phyloP scores from a whole-genome alignment of 2,329 filamentous ascomycete genomes.

The Phialocephala subalpina region DNA sequence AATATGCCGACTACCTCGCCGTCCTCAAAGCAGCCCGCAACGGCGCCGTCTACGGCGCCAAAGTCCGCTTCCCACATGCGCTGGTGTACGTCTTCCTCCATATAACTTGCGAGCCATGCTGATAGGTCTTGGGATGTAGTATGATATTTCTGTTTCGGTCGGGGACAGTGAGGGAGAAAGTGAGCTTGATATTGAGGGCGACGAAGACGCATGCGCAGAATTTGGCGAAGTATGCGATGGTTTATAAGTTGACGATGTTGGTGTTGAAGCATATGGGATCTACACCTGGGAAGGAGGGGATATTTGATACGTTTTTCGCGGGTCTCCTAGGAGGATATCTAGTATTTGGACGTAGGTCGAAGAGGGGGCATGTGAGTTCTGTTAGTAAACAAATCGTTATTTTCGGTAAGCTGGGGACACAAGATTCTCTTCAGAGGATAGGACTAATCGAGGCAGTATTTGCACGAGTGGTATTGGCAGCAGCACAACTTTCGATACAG shows the following conservation, averaged over 20 bases:
- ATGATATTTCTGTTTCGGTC: constrained; percentile 98
- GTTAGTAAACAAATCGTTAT: constrained; percentile 98
- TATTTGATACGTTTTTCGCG: constrained; percentile 85
- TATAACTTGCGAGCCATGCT: neutral
- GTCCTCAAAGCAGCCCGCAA: constrained; percentile 94
- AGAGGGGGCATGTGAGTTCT: constrained; percentile 75
- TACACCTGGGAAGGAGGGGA: constrained; percentile 70
- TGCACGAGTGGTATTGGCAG: constrained; percentile 84
- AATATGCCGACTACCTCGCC: constrained; percentile 84
- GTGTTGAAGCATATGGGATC: constrained; percentile 70
- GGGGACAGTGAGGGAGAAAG: constrained; percentile 82
- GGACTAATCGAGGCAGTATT: constrained; percentile 64
- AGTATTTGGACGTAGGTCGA: constrained; percentile 78
- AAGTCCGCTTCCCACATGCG: constrained; percentile 98
- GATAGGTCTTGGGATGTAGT: constrained; percentile 49
- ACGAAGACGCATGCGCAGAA: constrained; percentile 92
- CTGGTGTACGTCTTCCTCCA: constrained; percentile 69
- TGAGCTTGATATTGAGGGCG: constrained; percentile 79
- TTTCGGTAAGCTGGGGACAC: constrained; percentile 59
- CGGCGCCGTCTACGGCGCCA: constrained; percentile 94
- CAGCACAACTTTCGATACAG: constrained; percentile 84
- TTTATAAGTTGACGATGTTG: constrained; percentile 88
- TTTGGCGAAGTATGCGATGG: constrained; percentile 86
- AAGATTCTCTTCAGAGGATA: neutral
- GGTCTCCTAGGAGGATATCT: constrained; percentile 90